These are phyloP conservation scores for Yamadazyma scolyti DNA, from an alignment of 805 yeast species.

Conservation along the genomic window DNA sequence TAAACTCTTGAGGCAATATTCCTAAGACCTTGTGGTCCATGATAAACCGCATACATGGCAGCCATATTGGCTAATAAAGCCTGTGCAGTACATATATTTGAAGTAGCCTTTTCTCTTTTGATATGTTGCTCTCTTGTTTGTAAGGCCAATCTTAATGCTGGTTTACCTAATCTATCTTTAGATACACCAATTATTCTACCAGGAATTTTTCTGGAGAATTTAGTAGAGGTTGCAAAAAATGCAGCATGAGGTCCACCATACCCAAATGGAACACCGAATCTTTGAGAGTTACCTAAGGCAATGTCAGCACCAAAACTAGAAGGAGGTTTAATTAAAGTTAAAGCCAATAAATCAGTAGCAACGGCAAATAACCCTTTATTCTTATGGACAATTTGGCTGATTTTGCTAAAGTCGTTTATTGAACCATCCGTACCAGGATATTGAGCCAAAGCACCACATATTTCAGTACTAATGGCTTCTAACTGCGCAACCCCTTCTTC, in stretches of 20 bases:
- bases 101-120: constrained; percentile 95
- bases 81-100: constrained; percentile 97
- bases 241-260: constrained; percentile 99
- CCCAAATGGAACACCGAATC: constrained; percentile 97
- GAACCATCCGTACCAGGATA: constrained; percentile 89
- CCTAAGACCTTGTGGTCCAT: constrained; percentile 84
- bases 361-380: constrained; percentile 75
- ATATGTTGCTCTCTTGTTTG: constrained; percentile 99
- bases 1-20: constrained; percentile 74
- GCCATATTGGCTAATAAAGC: constrained; percentile 94
- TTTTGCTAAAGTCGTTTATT: constrained; percentile 44
- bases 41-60: constrained; percentile 94
- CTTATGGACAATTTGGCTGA: constrained; percentile 65
- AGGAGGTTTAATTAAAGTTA: constrained; percentile 84
- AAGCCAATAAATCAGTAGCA: constrained; percentile 89
- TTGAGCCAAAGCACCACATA: constrained; percentile 84
- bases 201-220: constrained; percentile 87
- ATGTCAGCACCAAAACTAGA: constrained; percentile 86
- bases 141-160: constrained; percentile 87
- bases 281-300: constrained; percentile 87
- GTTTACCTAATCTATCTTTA: constrained; percentile 84
- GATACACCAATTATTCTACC: constrained; percentile 94
- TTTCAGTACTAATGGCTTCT: constrained; percentile 23
- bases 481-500: constrained; percentile 27
- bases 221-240: constrained; percentile 82